Conservation (phyloP, 1,284 basidiomycete genomes). For the Sporisorium iseilematis-ciliati region DNA sequence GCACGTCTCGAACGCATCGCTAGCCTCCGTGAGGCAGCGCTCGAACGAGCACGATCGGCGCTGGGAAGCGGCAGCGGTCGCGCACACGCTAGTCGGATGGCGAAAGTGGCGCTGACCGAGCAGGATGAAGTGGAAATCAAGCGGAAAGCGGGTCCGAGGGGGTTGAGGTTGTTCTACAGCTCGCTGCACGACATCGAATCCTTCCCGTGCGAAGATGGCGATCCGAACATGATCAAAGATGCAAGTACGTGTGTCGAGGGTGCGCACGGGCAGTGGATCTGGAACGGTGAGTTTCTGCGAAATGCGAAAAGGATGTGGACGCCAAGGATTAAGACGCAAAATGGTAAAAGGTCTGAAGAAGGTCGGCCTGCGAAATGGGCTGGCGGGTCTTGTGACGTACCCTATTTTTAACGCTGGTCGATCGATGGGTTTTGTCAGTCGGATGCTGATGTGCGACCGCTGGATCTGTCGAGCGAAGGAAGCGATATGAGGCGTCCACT, state of each 20-base stretch:
- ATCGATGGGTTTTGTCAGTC: neutral
- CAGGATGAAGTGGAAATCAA: constrained; percentile 29
- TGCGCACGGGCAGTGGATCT: constrained; percentile 86
- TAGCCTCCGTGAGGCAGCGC: constrained; percentile 29
- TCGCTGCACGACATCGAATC: constrained; percentile 88
- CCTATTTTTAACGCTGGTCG: neutral
- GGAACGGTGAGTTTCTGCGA: constrained; percentile 54
- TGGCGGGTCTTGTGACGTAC: constrained; percentile 32
- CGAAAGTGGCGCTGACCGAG: constrained; percentile 27
- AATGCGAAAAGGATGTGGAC: neutral
- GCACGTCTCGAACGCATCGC: constrained; percentile 51
- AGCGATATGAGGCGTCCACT: constrained; percentile 36
- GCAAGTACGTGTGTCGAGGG: constrained; percentile 82
- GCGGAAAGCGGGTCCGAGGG: constrained; percentile 41
- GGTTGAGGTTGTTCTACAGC: constrained; percentile 83
- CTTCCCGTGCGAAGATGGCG: constrained; percentile 93
- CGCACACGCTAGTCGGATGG: constrained; percentile 17
- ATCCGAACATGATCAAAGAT: constrained; percentile 81
- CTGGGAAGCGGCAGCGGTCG: constrained; percentile 20
- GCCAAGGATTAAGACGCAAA: constrained; percentile 33
- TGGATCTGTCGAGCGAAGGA: no score
- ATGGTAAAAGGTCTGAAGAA: constrained; percentile 67
- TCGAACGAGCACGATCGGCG: constrained; percentile 29
- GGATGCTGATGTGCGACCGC: constrained; percentile 8
- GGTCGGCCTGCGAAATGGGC: neutral